A percentile compares a stretch with the other conserved stretches of the same genome.
Evolutionary conservation across 306 rosid species (phyloP).

Genomic region (Pterocarpus macrocarpus): DNA sequence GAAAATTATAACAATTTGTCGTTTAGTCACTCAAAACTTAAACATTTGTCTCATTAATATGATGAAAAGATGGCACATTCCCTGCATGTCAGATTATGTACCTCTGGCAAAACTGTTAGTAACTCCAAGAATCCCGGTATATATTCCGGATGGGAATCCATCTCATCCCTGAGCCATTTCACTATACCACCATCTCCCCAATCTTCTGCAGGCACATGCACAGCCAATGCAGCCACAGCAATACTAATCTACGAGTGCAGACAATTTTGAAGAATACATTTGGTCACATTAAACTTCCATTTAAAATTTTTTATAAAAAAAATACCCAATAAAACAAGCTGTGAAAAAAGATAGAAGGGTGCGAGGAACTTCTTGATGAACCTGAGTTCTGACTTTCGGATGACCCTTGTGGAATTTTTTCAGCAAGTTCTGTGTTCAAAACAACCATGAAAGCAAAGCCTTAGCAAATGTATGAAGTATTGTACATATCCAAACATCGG

Average conservation of each 20-base stretch:
- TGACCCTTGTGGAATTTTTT: slow-evolving; percentile 95
- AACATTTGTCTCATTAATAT: slow-evolving; percentile 33
- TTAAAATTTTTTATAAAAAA: not conserved
- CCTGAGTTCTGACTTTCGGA: slow-evolving; percentile 99
- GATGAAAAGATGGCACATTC: slow-evolving; percentile 34
- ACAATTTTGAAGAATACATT: slow-evolving; percentile 47
- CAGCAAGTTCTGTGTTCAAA: slow-evolving; percentile 80
- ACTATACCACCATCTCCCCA: slow-evolving; percentile 99
- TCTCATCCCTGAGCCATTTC: slow-evolving; percentile 96
- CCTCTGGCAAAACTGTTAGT: slow-evolving; percentile 98
- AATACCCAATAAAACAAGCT: not conserved
- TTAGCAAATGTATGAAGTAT: slow-evolving; percentile 27
- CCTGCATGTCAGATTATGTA: slow-evolving; percentile 42
- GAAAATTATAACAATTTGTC: slow-evolving; percentile 32
- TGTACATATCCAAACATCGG: slow-evolving; percentile 25
- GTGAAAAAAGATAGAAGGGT: slow-evolving; percentile 21
- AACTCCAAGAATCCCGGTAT: slow-evolving; percentile 98
- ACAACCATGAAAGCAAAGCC: slow-evolving; percentile 47
- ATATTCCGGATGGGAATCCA: slow-evolving; percentile 94
- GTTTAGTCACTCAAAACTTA: slow-evolving; percentile 17
- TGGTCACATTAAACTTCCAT: slow-evolving; percentile 19
- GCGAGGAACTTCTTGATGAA: slow-evolving; percentile 44
- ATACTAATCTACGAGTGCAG: slow-evolving; percentile 85
- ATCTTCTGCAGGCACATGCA: slow-evolving; percentile 94
- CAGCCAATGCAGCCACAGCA: slow-evolving; percentile 99